Base-by-base conservation (phyloP, 495 filamentous ascomycete species). In the Geoglossum glabrum region DNA sequence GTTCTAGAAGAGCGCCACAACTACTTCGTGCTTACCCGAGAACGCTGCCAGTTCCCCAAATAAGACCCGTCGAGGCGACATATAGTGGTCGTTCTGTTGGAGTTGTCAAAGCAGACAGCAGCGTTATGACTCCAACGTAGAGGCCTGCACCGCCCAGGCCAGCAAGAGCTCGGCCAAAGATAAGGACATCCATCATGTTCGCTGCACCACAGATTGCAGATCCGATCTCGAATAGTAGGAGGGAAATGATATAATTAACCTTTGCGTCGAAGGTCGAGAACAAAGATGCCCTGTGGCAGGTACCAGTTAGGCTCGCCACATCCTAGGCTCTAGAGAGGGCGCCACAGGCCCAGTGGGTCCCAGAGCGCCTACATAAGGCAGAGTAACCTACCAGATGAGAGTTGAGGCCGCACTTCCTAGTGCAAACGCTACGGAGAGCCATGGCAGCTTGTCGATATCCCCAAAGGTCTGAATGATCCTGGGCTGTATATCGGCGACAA, bases 401-500 rank as follows among this genome's bases (percentile, higher is more conserved):
- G 72, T 74, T 19, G 74, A 73, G 1, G 71, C 65, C 1, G 73
- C 69, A 1, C 72, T 69, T 26, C 71, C 72, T 0, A 84, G 63
- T 0, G 72, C 63, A 60, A 82, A 82, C 5, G 75, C 72, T 4
- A 77, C 69, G 0, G 71, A 69, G 25, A 82, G 62, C 81, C 81
- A 84, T 34, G 74, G 61, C 9, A 84, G 64, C 59, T 79, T 76
- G 5, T 71, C 67, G 21, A 79, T 68, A 23, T 72, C 64, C 9
- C 72, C 69, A 36, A 83, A 78, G 0, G 57, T 43, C 30, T 70
- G 66, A 46, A 82, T 64, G n/a, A 83, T 73, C 3, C 67, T 66
- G 5, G 73, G 72, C 63, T 80, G 79, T 9, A 83, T 66, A 58
- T 79, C 73, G 21, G 80, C 80, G 6, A 78, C 78, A 25, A 83